Evolutionary conservation across 192 early-diverging fungal species (phyloP), one percentile per base, ranked within the genome.

Genomic region (Entomortierella lignicola): DNA sequence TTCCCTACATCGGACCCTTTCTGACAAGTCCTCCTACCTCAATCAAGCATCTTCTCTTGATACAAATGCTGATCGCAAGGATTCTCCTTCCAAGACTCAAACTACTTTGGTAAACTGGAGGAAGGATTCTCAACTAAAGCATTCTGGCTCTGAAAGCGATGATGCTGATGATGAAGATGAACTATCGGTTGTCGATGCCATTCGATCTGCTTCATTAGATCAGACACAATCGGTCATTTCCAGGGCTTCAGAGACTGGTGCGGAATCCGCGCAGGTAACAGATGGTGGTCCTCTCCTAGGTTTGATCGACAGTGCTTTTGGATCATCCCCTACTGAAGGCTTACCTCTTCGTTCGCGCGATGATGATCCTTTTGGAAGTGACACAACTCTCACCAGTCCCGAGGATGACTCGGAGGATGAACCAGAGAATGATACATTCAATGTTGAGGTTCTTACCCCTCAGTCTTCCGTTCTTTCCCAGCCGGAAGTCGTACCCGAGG

Each of bases 321-420:
- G 20, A 15, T 48, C 50, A 25, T 51, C 58, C 13, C 66, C 57
- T 31, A 39, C 48, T n/a, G 25, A 23, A n/a, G 4, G 2, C 11
- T 23, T 50, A 29, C 23, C 41, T 20, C 32, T 30, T 42, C 63
- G 53, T 30, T 44, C 69, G 1, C 18, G 18, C 23, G 74, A 72
- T 15, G 55, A 68, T 27, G 74, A 77, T 20, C 60, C 56, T 23
- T 77, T 77, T 58, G 74, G 74, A 15, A 77, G 74, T 26, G 74
- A 77, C 25, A 62, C 74, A 4, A 77, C 74, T 11, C 32, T 77
- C 27, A 77, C 74, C 15, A 69, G 66, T 32, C 66, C 66, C 29
- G 66, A 69, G 23, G 74, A 77, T 25, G 72, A 77, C 21, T 69
- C 74, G 25, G 74, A 77, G 2, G 74, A 77, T 17, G 66, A 69